Evolutionary conservation across 257 asterid species (phyloP), one percentile per base, ranked within the genome.

Genomic region (Solanum medicagineum): DNA sequence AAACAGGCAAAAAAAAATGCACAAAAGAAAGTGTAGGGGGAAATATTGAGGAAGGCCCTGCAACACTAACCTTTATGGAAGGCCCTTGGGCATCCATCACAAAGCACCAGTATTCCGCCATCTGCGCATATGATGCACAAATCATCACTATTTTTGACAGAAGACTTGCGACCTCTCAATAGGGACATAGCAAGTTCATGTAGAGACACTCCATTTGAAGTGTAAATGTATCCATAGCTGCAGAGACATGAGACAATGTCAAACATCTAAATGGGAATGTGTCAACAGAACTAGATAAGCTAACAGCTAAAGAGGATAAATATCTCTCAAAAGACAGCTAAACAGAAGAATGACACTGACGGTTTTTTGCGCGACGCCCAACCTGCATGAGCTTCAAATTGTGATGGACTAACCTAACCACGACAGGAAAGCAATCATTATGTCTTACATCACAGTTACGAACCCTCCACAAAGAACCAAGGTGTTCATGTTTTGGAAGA

Each of bases 41-140:
- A 15, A 22, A 75, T 75, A 75, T 75, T 4, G 51, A 75, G 81
- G 22, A 75, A 75, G 82, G 24, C 62, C 82, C 62, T 75, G 36
- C 81, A 89, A 87, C 85, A 20, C 83, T 68, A 88, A 97, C 99
- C 99, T 97, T 91, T 97, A 86, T 97, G 99, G 89, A 97, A 95
- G 85, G 99, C 95, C 91, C 97, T 94, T 83, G 99, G 99, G 89
- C 99, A 97, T 87, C 98, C 99, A 92, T 95, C 98, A 92, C 99
- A 97, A 73, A 92, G 98, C 88, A 95, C 98, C 87, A 97, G 97
- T 86, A 92, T 91, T 86, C 99, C 99, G 91, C 99, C 99, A 93
- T 97, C 99, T 36, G 95, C 98, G 63, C 99, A 97, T 83, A 95
- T 95, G 92, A 89, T 92, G 98, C 99, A 95, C 91, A 97, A 87